phyloP scores from a whole-genome alignment of 495 filamentous ascomycete species.

The Talaromyces adpressus region DNA sequence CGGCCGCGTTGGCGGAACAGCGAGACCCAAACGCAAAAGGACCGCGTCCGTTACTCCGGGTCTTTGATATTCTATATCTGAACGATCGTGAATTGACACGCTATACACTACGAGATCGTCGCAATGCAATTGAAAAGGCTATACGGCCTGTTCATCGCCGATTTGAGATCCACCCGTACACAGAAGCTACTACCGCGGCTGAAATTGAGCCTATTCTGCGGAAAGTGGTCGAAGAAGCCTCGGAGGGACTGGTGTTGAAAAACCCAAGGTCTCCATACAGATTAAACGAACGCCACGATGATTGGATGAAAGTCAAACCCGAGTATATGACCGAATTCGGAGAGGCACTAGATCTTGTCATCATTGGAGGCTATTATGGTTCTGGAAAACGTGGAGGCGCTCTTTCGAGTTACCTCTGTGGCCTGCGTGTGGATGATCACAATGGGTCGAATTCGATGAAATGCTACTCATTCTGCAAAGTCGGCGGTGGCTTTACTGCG shows the following conservation, averaged over 20 bases:
- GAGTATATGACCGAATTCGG: slow-evolving; percentile 98
- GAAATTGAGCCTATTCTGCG: slow-evolving; percentile 75
- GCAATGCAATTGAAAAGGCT: slow-evolving; percentile 61
- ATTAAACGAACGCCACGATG: slow-evolving; percentile 85
- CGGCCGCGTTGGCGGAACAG: slow-evolving; percentile 75
- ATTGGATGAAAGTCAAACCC: slow-evolving; percentile 99
- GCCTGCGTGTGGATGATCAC: slow-evolving; percentile 62
- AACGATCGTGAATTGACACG: slow-evolving; percentile 73
- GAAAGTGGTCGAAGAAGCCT: slow-evolving; percentile 77
- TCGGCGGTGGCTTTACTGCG: slow-evolving; percentile 84
- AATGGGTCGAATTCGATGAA: slow-evolving; percentile 56
- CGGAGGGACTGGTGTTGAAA: slow-evolving; percentile 90
- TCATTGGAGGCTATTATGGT: slow-evolving; percentile 92
- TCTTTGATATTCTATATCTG: slow-evolving; percentile 88
- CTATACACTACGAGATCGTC: slow-evolving; percentile 78
- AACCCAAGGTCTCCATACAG: slow-evolving; percentile 83
- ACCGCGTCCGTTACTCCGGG: slow-evolving; percentile 70
- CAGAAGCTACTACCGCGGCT: slow-evolving; percentile 53
- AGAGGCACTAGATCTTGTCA: slow-evolving; percentile 80
- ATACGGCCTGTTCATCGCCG: slow-evolving; percentile 62
- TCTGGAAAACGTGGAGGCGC: slow-evolving; percentile 75
- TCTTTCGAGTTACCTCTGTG: slow-evolving; percentile 82
- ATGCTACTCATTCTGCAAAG: slow-evolving; percentile 91
- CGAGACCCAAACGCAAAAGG: slow-evolving; percentile 68
- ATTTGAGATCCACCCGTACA: slow-evolving; percentile 76